Evolutionary conservation across 805 yeast genomes (phyloP), one percentile per base, ranked within the genome.

Genomic region (Sugiyamaella qingdaonensis): DNA sequence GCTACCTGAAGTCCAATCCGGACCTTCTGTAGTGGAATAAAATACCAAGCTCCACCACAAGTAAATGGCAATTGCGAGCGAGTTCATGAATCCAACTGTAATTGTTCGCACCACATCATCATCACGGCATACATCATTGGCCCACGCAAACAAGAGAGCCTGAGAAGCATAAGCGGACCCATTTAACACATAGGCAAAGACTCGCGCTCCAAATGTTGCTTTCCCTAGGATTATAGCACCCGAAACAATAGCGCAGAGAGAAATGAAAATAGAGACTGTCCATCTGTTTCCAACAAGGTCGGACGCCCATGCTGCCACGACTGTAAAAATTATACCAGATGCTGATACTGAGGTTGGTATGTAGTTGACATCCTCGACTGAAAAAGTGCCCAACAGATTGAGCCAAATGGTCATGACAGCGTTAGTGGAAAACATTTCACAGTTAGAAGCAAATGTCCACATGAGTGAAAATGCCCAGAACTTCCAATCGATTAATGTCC

Each of bases 371-470:
- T 54, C 32, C 11, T 46, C 37, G 1, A 36, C 44, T 29, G 47
- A 24, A 34, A 39, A 53, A 4, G 2, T 39, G 19, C 21, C 43
- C 24, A 16, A 7, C 11, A 5, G 13, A 16, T 9, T 39, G 46
- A 85, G 72, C 90, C 90, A 85, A 54, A 86, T 70, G 2, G 78
- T 66, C 52, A 52, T 48, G 46, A 39, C 24, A 5, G 43, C 19
- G 5, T 39, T 14, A n/a, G 19, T 39, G 4, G 24, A 16, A 9
- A 37, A 39, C n/a, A 42, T 44, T 16, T 39, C 43, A 16, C 24
- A 14, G 10, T 14, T 19, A 5, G 24, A 14, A 19, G 24, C 43
- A 39, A 39, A 16, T 4, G 24, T 19, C 43, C 43, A 39, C 24
- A 39, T 14, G 5, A 39, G 19, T 14, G 24, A 16, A 39, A 39